Conservation (phyloP, 345 rosid species). For the Eucalyptus curtisii region DNA sequence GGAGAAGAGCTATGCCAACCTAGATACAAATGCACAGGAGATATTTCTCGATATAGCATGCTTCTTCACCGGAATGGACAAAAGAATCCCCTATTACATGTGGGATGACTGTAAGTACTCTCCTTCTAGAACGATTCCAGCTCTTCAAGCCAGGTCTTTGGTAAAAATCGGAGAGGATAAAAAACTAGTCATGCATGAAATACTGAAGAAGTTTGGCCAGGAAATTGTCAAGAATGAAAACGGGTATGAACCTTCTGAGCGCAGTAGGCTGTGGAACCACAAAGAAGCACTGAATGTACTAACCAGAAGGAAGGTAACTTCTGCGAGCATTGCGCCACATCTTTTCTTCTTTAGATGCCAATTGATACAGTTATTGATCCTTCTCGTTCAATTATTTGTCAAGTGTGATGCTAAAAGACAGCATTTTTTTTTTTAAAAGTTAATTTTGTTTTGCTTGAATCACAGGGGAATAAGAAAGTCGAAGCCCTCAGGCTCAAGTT, state of each 20-base stretch:
- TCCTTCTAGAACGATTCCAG: accelerated
- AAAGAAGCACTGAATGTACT: not conserved
- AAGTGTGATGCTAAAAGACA: accelerated
- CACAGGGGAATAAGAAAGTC: accelerated
- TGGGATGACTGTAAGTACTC: accelerated
- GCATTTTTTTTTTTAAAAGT: accelerated
- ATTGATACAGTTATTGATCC: not conserved
- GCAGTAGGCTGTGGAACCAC: not conserved
- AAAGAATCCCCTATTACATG: accelerated
- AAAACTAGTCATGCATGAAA: accelerated
- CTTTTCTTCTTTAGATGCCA: not conserved
- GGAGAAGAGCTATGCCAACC: accelerated
- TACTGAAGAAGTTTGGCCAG: not conserved
- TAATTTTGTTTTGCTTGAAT: not conserved
- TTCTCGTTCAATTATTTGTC: not conserved
- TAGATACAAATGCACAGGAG: accelerated
- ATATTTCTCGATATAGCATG: not conserved
- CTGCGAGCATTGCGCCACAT: not conserved
- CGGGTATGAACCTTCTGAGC: accelerated
- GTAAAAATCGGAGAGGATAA: not conserved
- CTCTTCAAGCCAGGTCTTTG: not conserved
- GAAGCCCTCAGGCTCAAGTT: accelerated
- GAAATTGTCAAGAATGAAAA: not conserved
- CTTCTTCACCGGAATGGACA: accelerated
- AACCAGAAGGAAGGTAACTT: not conserved